Evolutionary conservation across 371 early-diverging fungal genomes (phyloP), one percentile per base, ranked within the genome.

Genomic region (Circinella umbellata): DNA sequence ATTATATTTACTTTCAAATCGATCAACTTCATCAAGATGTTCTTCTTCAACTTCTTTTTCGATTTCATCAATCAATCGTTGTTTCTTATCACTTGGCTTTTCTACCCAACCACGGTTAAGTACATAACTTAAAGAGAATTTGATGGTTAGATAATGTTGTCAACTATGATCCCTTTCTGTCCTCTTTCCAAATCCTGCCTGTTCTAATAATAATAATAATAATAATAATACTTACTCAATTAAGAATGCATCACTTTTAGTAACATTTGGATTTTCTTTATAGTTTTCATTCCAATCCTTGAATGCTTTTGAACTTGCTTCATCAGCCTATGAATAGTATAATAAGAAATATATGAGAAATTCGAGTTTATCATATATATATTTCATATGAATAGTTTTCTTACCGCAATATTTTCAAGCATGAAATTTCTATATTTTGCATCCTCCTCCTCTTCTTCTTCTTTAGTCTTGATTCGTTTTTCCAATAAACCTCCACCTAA

Each of bases 71-170:
- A n/a, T 87, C 0, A 90, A 87, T 1, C 51, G 78, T 68, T 61
- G 72, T 73, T 59, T 80, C 81, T 46, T 70, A 49, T 7, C 39
- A 34, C 55, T 86, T 81, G n/a, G 85, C 83, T 71, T 93, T 60
- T 95, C 96, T 10, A 96, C 86, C 98, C 98, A 98, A 6, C 97
- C 96, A 68, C 94, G 93, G 73, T 95, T 98, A 64, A 98, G 71
- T 36, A 98, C 89, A 73, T 92, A 94, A 63, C 89, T 88, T 20
- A 27, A 47, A 57, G n/a, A n/a, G n/a, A 48, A 0, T 9, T 42
- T 6, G 42, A 6, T 9, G 42, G 42, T 42, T 42, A 42, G 42
- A 9, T 42, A 9, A 42, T 42, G 11, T 42, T 42, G 42, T 27
- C 27, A 27, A 27, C 27, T 27, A 2, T 27, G 27, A 27, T 27